Evolutionary conservation across 306 rosid genomes (phyloP).

Genomic region (Styphnolobium japonicum): DNA sequence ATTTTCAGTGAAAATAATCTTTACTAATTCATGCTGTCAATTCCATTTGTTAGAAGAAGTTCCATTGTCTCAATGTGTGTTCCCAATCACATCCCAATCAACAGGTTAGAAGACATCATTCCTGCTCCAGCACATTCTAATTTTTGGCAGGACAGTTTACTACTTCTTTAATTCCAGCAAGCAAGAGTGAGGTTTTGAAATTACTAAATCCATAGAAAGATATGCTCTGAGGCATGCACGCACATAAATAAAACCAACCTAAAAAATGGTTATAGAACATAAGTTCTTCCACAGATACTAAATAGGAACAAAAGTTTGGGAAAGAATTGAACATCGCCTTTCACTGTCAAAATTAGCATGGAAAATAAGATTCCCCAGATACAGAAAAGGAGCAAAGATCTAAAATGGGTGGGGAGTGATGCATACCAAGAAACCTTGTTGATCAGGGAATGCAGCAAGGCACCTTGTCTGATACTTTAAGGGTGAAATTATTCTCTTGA

Average conservation of each 20-base stretch:
- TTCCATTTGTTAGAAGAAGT: background rate
- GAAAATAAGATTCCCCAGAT: slow-evolving; percentile 6
- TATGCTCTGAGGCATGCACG: background rate
- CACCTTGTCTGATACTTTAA: slow-evolving; percentile 92
- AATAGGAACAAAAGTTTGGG: background rate
- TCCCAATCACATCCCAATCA: background rate
- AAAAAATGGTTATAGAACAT: background rate
- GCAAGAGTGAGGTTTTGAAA: background rate
- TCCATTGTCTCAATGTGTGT: background rate
- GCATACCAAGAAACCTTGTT: slow-evolving; percentile 89
- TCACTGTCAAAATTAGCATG: background rate
- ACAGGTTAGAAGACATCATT: background rate
- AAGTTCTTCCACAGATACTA: background rate
- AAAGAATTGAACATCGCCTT: background rate
- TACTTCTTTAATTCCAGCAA: background rate
- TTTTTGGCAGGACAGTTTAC: background rate
- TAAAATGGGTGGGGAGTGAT: slow-evolving; percentile 9
- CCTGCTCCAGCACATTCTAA: background rate
- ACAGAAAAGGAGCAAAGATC: slow-evolving; percentile 15
- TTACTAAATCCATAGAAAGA: background rate
- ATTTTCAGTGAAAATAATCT: background rate
- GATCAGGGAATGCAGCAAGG: slow-evolving; percentile 93
- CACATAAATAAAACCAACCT: background rate
- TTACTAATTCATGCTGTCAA: background rate
- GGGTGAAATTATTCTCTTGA: slow-evolving; percentile 77